Percentiles rank a stretch among this genome's conserved stretches.
phyloP scores from a whole-genome alignment of 2,329 filamentous ascomycete genomes.

The Colletotrichum agaves region DNA sequence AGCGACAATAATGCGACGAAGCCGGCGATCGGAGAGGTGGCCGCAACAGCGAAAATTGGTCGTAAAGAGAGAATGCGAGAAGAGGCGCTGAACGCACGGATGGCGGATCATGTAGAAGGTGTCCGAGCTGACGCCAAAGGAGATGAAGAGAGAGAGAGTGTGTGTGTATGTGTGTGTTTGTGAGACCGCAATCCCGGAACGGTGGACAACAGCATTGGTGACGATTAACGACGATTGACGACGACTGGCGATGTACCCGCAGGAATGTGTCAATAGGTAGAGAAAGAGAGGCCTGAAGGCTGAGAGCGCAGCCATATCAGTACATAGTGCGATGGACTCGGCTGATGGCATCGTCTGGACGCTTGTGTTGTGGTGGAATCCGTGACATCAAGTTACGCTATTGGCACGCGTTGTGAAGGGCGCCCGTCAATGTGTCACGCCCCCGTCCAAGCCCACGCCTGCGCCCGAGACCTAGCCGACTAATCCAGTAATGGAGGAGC shows the following conservation, averaged over 20 bases:
- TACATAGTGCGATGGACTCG: background rate
- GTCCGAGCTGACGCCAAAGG: too few relatives aligned
- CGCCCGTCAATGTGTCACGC: slow-evolving; percentile 15
- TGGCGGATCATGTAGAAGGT: too few relatives aligned
- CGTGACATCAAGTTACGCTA: slow-evolving; percentile 30
- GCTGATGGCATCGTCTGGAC: background rate
- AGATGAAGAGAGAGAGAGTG: background rate
- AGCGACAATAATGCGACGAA: background rate
- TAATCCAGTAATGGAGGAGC: too few relatives aligned
- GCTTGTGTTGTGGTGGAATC: background rate
- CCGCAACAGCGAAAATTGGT: slow-evolving; percentile 19
- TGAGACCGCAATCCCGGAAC: background rate
- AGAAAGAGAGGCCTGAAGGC: background rate
- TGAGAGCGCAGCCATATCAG: too few relatives aligned
- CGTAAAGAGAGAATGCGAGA: background rate
- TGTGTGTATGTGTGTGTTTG: background rate
- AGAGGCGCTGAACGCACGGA: too few relatives aligned
- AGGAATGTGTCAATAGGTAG: slow-evolving; percentile 1
- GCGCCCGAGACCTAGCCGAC: background rate
- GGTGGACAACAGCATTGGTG: too few relatives aligned
- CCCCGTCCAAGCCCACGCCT: background rate
- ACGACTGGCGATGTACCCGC: background rate
- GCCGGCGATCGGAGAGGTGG: background rate
- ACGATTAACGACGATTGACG: too few relatives aligned
- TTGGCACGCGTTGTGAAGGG: slow-evolving; percentile 10